Evolutionary conservation across 805 yeast genomes (phyloP), one percentile per base, ranked within the genome.

Genomic region (Starmerella davenportii): DNA sequence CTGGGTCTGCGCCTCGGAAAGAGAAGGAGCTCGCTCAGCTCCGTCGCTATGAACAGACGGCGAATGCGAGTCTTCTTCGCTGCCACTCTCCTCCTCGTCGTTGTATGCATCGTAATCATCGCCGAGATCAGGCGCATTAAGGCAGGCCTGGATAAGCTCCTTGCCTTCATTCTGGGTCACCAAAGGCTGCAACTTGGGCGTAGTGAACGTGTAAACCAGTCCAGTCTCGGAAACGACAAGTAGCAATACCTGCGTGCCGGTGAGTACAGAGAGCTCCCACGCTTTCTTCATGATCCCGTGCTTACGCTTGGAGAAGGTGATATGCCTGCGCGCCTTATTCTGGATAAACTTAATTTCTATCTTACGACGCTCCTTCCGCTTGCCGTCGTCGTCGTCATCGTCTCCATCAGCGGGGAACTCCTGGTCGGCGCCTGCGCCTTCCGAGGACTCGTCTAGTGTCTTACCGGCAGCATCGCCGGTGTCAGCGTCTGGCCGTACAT

Each of bases 281-380:
- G 98, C 98, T 65, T 90, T 90, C 65, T 90, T 90, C 98, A 90
- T 90, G 54, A 90, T 87, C 51, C 98, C 98, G 34, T 95, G 96
- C 63, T 87, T 87, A 63, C 98, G 79, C 65, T 90, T 90, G 38
- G 95, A 82, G 55, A 90, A 90, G 23, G 98, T 90, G 52, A 90
- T 92, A 62, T 90, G 98, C 55, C 98, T 80, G 59, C 98, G 75
- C 17, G 94, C 81, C 64, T 90, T 90, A 61, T 90, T 95, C 64
- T 87, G 94, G 54, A 90, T 90, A 56, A 90, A 90, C 65, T 82
- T 81, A 59, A 90, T 90, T 61, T 90, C 98, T 53, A 87, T 87
- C 62, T 87, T 87, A 66, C 98, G 71, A 57, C 79, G 64, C 56
- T 74, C 79, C 48, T 74, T 65, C 30, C 57, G 58, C 21, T 51